Evolutionary conservation across 495 filamentous ascomycete species (phyloP).

Genomic region (Annulohypoxylon moriforme): DNA sequence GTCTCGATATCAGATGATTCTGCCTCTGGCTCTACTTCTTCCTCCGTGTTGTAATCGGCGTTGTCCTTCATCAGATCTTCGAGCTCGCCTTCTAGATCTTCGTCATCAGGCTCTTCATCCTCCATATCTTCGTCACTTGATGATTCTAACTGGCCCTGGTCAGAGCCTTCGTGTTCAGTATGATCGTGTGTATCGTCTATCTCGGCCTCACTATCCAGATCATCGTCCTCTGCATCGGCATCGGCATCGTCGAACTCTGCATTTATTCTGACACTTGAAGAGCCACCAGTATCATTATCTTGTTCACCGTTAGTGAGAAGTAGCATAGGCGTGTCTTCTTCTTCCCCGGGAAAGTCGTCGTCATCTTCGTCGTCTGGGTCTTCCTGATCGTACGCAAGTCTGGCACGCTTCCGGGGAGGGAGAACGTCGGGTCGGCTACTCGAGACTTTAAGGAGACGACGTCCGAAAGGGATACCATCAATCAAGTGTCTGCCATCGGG

Average conservation of each 20-base stretch:
- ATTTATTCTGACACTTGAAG: slow-evolving; percentile 21
- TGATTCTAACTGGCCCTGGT: slow-evolving; percentile 32
- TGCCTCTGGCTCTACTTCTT: slow-evolving; percentile 27
- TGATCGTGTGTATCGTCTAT: slow-evolving; percentile 15
- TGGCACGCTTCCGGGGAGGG: slow-evolving; percentile 78
- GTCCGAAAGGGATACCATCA: slow-evolving; percentile 90
- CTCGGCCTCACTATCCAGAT: slow-evolving; percentile 46
- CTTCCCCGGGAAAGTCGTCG: slow-evolving; percentile 10
- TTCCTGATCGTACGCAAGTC: slow-evolving; percentile 60
- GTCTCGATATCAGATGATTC: background rate
- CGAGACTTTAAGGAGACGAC: slow-evolving; percentile 70
- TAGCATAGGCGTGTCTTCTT: slow-evolving; percentile 47
- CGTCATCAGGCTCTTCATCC: background rate
- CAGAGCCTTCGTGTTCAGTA: slow-evolving; percentile 19
- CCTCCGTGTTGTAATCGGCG: slow-evolving; percentile 29
- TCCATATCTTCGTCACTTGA: slow-evolving; percentile 43
- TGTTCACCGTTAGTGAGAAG: slow-evolving; percentile 54
- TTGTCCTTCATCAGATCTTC: slow-evolving; percentile 32
- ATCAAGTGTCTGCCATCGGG: slow-evolving; percentile 82
- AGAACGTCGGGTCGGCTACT: slow-evolving; percentile 72
- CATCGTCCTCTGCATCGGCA: slow-evolving; percentile 37
- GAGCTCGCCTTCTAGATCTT: slow-evolving; percentile 40
- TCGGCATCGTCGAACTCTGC: slow-evolving; percentile 27
- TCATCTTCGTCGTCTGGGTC: slow-evolving; percentile 48
- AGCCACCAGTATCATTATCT: background rate